These are phyloP conservation scores for Pilasporangium apinafurcum DNA, from an alignment of 352 stramenopile species.

Conservation along the genomic window DNA sequence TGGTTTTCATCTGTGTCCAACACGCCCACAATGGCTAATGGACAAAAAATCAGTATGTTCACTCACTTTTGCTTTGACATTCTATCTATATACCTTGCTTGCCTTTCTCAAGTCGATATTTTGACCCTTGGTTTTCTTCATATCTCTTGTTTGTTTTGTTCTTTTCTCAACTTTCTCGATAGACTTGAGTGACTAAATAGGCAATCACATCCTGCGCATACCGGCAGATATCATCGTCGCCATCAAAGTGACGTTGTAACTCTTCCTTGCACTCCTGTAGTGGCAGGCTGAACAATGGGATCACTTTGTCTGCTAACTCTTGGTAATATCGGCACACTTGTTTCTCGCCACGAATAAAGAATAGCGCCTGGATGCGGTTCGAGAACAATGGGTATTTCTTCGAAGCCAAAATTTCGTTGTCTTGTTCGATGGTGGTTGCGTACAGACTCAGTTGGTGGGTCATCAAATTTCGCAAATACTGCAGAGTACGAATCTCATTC, in stretches of 20 bases:
- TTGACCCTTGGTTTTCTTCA: too few species aligned
- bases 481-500: constrained; percentile 76
- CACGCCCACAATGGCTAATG: too few species aligned
- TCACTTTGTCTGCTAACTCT: constrained; percentile 73
- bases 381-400: constrained; percentile 79
- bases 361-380: constrained; percentile 84
- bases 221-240: constrained; percentile 74
- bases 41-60: too few species aligned
- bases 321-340: constrained; percentile 83
- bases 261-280: constrained; percentile 61
- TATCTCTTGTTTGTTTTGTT: too few species aligned
- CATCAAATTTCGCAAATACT: constrained; percentile 72
- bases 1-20: too few species aligned
- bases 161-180: constrained; percentile 76
- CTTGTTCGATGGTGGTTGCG: constrained; percentile 82
- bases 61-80: constrained; percentile 15
- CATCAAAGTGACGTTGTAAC: constrained; percentile 67
- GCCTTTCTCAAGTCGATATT: constrained; percentile 11
- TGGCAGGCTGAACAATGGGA: constrained; percentile 77
- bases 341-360: constrained; percentile 88
- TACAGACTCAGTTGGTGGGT: constrained; percentile 78
- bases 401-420: constrained; percentile 76
- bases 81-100: constrained; percentile 38
- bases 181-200: constrained; percentile 84
- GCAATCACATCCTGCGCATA: constrained; percentile 86